Evolutionary conservation across 163 green algal species (phyloP), one percentile per base, ranked within the genome.

Genomic region (Volvox carteri): DNA sequence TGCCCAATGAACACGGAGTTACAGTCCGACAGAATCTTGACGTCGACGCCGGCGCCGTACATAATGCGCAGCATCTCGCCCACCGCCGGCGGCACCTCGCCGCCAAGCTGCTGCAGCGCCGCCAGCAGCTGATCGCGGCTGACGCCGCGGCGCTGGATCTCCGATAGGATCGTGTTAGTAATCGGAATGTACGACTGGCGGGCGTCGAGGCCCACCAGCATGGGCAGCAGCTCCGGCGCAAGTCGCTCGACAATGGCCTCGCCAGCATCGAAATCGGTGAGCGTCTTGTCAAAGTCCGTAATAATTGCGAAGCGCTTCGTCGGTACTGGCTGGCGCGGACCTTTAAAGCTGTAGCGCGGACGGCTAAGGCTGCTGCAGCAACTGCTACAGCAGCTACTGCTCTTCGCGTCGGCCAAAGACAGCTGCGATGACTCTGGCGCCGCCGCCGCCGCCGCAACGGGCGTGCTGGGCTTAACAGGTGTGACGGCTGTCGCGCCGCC

Each of bases 281-380:
- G 89, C 18, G 96, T 98, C 23, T 95, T 93, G 94, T 98, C 97
- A 87, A 98, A 98, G 86, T 98, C 95, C 30, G 85, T 94, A 2
- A 98, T 83, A 30, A 98, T 90, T 70, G 97, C 84, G 25, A 84
- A 84, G 39, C 72, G 84, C 70, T 89, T 89, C 52, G 30, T 42
- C 1, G 84, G 84, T 21, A 19, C 14, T 2, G 84, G 37, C 6
- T 30, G 19, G 68, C 83, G 83, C 1, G 83, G 50, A 11, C 16
- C 12, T 12, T 23, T 62, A 37, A 88, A 83, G 50, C 7, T 50
- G 68, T 88, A 88, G 54, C 62, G 48, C n/a, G n/a, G 41, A 18
- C 23, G 39, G 70, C 25, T 54, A 7, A 23, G 28, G 19, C 41
- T 78, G 70, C 19, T 54, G 62, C 30, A 21, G n/a, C 5, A 42